phyloP scores from a whole-genome alignment of 257 asterid genomes.

The Solanum clarkiae region DNA sequence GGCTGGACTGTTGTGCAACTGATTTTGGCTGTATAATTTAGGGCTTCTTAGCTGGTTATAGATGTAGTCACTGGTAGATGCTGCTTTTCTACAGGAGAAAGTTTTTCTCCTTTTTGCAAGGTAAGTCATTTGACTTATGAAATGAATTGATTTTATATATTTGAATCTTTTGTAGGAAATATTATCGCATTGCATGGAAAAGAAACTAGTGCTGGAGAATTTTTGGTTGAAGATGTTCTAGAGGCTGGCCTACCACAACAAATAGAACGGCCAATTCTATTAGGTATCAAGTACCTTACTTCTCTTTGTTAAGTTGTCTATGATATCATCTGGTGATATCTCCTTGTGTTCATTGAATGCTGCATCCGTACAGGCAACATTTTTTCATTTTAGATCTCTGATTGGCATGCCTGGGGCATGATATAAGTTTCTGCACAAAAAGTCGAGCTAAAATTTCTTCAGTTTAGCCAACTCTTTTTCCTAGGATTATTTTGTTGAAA shows the following conservation, averaged over 20 bases:
- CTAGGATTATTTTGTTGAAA: neutral
- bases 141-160: slow-evolving; percentile 1
- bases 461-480: neutral
- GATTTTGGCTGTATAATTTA: neutral
- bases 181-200: slow-evolving; percentile 85
- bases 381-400: neutral
- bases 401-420: neutral
- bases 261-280: slow-evolving; percentile 46
- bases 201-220: slow-evolving; percentile 74
- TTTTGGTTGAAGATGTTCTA: slow-evolving; percentile 67
- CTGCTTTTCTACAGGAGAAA: neutral
- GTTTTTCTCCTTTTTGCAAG: neutral
- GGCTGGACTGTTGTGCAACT: neutral
- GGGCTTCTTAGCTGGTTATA: neutral
- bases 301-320: neutral
- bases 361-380: neutral
- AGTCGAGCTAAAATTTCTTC: neutral
- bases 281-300: slow-evolving; percentile 28
- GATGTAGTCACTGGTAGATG: neutral
- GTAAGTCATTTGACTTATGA: neutral
- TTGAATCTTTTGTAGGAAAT: slow-evolving; percentile 33
- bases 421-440: neutral
- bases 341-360: neutral
- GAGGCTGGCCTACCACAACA: slow-evolving; percentile 93
- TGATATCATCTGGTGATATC: neutral